phyloP scores from a whole-genome alignment of 129 eudicot genomes.

The Solidago caesia region DNA sequence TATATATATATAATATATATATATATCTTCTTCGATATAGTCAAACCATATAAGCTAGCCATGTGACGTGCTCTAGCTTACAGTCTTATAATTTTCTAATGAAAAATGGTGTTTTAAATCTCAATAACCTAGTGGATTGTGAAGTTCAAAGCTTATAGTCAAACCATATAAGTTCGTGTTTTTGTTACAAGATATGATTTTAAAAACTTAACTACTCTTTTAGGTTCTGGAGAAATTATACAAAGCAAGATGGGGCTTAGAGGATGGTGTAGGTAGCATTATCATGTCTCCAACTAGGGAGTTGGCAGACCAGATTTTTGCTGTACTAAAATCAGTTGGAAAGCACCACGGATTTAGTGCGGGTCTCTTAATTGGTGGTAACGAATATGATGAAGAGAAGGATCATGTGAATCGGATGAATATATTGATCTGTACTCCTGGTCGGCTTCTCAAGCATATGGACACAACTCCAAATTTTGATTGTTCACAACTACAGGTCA shows the following conservation, averaged over 20 bases:
- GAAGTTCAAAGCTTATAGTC: too few relatives aligned
- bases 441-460: slow-evolving; percentile 97
- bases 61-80: too few relatives aligned
- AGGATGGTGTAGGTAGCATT: slow-evolving; percentile 98
- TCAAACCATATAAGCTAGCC: too few relatives aligned
- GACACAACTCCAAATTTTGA: slow-evolving; percentile 90
- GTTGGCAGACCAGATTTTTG: slow-evolving; percentile 74
- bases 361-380: slow-evolving; percentile 93
- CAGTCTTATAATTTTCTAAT: too few relatives aligned
- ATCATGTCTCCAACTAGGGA: slow-evolving; percentile 96
- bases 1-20: too few relatives aligned
- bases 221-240: slow-evolving; percentile 81
- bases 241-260: slow-evolving; percentile 85
- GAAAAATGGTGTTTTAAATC: too few relatives aligned
- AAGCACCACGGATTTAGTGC: slow-evolving; percentile 89
- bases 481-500: slow-evolving; percentile 92
- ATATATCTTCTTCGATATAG: too few relatives aligned
- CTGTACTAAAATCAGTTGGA: slow-evolving; percentile 75
- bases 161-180: too few relatives aligned
- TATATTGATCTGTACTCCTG: slow-evolving; percentile 93
- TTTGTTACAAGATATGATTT: background rate
- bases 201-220: background rate
- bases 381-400: slow-evolving; percentile 76
- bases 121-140: background rate
- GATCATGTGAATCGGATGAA: slow-evolving; percentile 76